phyloP scores from a whole-genome alignment of 148 eudicot species.

The Rhododendron ovatum region DNA sequence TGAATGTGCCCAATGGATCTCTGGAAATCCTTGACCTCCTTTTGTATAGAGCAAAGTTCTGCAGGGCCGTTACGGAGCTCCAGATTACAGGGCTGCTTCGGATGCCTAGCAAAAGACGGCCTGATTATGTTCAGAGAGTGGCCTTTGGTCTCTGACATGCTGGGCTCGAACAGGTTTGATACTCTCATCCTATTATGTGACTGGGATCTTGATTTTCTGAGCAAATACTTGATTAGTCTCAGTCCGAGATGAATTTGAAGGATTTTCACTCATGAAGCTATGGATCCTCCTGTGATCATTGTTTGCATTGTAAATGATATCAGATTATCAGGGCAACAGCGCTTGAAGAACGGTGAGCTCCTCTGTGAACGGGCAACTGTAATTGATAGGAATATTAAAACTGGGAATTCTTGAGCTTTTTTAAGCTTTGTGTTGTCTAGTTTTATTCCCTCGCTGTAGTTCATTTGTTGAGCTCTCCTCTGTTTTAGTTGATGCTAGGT shows the following conservation, averaged over 20 bases:
- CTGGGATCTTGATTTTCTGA: neutral
- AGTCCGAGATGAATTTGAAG: neutral
- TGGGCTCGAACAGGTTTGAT: slow-evolving; percentile 1
- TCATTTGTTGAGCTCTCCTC: neutral
- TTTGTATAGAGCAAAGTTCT: slow-evolving; percentile 65
- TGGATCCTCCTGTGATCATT: neutral
- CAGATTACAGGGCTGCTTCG: slow-evolving; percentile 80
- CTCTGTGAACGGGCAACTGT: neutral
- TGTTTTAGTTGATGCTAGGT: neutral
- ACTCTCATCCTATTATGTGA: neutral
- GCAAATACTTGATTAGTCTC: neutral
- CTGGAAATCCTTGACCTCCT: slow-evolving; percentile 31
- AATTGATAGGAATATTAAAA: neutral
- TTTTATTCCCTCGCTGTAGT: neutral
- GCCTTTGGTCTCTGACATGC: slow-evolving; percentile 54
- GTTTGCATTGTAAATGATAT: neutral
- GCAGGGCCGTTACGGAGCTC: slow-evolving; percentile 82
- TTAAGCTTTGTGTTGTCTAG: neutral
- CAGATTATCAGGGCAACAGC: neutral
- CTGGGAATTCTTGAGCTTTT: neutral
- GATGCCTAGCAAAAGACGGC: slow-evolving; percentile 96
- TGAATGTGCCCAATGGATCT: neutral
- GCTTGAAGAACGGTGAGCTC: neutral
- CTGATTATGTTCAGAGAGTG: slow-evolving; percentile 86
- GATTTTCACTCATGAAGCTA: neutral